Conservation (phyloP, 768 basidiomycete genomes). For the Suillus ampliporus region DNA sequence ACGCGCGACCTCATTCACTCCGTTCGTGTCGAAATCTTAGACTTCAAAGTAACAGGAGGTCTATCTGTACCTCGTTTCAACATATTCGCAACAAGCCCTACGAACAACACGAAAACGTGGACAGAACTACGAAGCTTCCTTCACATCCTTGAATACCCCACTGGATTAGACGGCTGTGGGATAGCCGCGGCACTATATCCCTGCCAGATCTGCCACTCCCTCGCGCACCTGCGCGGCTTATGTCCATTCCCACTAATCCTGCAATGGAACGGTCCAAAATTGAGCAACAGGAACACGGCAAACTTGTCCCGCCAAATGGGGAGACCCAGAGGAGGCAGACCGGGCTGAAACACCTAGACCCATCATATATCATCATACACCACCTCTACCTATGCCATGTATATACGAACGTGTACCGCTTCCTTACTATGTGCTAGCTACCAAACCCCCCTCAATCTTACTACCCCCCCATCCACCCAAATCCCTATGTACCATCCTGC, state of each 20-base stretch:
- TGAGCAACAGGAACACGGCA: too few species aligned
- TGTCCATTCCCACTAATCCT: neutral
- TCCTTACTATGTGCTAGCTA: too few species aligned
- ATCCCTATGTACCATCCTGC: too few species aligned
- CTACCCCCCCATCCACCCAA: too few species aligned
- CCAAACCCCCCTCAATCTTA: too few species aligned
- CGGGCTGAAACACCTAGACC: too few species aligned
- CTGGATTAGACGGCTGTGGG: neutral
- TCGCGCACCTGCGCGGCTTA: neutral
- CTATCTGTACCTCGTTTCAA: neutral
- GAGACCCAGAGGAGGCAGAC: too few species aligned
- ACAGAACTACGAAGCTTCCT: neutral
- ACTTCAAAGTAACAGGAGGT: neutral
- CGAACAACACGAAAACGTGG: neutral
- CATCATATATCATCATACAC: too few species aligned
- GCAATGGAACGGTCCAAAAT: too few species aligned
- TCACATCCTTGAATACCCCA: neutral
- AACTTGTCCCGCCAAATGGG: too few species aligned
- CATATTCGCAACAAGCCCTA: neutral
- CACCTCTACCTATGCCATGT: too few species aligned
- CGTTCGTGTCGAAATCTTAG: neutral
- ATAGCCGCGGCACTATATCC: neutral
- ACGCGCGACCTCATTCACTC: neutral
- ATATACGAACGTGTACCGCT: too few species aligned
- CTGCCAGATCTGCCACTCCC: conserved; percentile 3